Conservation (phyloP, 2,329 filamentous ascomycete species). For the Magnaporthiopsis rhizophila region DNA sequence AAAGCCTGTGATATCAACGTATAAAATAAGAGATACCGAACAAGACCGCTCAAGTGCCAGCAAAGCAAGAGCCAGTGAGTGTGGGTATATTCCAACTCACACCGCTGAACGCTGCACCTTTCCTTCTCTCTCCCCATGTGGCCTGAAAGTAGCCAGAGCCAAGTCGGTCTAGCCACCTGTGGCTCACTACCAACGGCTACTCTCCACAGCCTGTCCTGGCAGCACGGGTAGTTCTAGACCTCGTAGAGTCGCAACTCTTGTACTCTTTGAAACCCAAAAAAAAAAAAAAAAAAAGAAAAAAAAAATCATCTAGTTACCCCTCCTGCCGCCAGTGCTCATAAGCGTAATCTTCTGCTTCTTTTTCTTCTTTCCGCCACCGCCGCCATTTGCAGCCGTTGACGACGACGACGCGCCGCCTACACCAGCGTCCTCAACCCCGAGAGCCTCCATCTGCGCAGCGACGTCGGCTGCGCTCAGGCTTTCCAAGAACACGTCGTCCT, state of each 20-base stretch:
- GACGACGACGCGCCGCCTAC: conserved; percentile 12
- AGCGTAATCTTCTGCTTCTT: conserved; percentile 66
- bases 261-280: background rate
- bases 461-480: conserved; percentile 57
- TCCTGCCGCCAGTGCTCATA: conserved; percentile 58
- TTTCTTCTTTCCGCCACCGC: conserved; percentile 49
- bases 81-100: background rate
- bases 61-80: background rate
- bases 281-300: no score
- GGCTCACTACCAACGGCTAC: background rate
- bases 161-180: background rate
- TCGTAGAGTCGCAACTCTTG: background rate
- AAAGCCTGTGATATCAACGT: background rate
- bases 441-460: conserved; percentile 49
- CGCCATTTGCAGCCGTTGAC: conserved; percentile 9
- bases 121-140: background rate
- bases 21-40: background rate
- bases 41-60: background rate
- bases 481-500: conserved; percentile 70
- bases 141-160: background rate
- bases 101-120: background rate
- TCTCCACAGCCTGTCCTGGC: background rate
- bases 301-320: conserved; percentile 23
- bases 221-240: background rate
- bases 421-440: conserved; percentile 29